phyloP scores from a whole-genome alignment of 2,329 filamentous ascomycete genomes.

The Tolypocladium inflatum region DNA sequence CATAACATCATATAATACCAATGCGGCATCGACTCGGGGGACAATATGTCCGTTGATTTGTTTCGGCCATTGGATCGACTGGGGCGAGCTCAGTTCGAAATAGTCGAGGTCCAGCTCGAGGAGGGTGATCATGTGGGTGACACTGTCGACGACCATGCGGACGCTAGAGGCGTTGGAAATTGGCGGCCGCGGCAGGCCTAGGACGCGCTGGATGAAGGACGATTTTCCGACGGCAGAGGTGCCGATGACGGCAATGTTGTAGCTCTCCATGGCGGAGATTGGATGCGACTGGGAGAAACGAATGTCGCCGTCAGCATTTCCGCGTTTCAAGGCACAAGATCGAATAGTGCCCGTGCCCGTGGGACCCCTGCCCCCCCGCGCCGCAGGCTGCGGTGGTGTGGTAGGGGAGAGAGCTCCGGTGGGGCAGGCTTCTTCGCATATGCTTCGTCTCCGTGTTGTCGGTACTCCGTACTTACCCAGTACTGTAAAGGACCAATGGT shows the following conservation, averaged over 20 bases:
- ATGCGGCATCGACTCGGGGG: conserved; percentile 70
- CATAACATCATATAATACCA: conserved; percentile 83
- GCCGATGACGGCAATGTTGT: conserved; percentile 59
- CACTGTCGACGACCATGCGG: conserved; percentile 49
- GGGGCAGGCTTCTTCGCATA: not conserved
- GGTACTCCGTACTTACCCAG: conserved; percentile 23
- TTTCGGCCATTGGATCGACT: conserved; percentile 56
- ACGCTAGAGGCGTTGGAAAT: conserved; percentile 45
- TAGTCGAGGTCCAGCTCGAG: conserved; percentile 58
- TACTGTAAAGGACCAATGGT: conserved; percentile 25
- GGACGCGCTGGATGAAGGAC: conserved; percentile 54
- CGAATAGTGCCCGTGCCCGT: conserved; percentile 4
- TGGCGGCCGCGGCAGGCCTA: conserved; percentile 44
- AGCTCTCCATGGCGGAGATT: conserved; percentile 41
- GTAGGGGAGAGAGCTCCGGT: not conserved
- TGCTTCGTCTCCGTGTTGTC: not conserved
- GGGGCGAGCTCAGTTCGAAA: conserved; percentile 48
- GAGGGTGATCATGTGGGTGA: conserved; percentile 48
- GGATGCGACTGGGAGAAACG: conserved; percentile 16
- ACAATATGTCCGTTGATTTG: conserved; percentile 61
- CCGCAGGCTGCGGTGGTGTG: not conserved
- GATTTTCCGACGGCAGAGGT: conserved; percentile 59
- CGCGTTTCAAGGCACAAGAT: conserved; percentile 2
- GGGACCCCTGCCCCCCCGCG: conserved; percentile 13
- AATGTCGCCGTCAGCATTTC: conserved; percentile 3